phyloP scores from a whole-genome alignment of 139 green algal species.

The Coelastrella sp. region DNA sequence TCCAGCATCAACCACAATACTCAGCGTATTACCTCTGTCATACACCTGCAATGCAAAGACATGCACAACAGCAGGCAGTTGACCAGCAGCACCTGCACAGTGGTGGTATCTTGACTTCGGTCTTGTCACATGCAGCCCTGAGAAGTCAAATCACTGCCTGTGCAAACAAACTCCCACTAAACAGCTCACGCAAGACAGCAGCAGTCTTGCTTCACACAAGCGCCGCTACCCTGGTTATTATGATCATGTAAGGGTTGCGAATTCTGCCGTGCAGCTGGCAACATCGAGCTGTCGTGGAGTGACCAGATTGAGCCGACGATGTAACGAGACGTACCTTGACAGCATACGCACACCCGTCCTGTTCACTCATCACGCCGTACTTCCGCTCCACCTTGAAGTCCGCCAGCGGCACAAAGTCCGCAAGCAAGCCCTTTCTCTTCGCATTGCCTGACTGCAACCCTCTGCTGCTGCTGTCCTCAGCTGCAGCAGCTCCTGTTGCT shows the following conservation, averaged over 20 bases:
- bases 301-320: no score
- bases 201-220: not conserved
- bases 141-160: no score
- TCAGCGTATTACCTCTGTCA: constrained; percentile 79
- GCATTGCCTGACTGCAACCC: not conserved
- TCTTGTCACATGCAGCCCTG: not conserved
- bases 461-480: constrained; percentile 4
- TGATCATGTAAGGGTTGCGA: no score
- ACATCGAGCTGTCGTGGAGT: no score
- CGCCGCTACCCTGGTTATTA: no score
- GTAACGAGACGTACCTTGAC: constrained; percentile 13
- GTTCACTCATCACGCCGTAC: constrained; percentile 65
- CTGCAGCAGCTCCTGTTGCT: not conserved
- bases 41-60: constrained; percentile 53
- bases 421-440: constrained; percentile 40
- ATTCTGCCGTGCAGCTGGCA: no score
- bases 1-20: constrained; percentile 86
- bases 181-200: not conserved
- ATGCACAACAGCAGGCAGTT: not conserved
- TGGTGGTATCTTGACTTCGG: no score
- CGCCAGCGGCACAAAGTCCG: constrained; percentile 59
- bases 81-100: not conserved
- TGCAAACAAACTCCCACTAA: no score
- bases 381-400: constrained; percentile 67
- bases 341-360: constrained; percentile 60